Conservation (phyloP, 306 rosid species). For the Acacia melanoxylon region DNA sequence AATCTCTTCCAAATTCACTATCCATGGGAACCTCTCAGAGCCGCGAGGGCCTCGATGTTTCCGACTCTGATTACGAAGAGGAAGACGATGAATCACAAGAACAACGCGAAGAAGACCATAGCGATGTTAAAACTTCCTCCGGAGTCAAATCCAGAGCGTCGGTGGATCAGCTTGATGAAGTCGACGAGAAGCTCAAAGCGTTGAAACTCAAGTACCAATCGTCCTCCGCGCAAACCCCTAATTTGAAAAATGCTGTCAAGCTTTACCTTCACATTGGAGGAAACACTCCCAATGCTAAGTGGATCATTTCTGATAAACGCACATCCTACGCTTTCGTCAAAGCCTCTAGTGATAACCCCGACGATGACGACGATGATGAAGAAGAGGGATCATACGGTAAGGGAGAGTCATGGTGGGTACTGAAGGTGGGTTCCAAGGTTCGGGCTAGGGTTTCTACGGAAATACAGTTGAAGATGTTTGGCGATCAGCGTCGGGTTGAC, state of each 20-base stretch:
- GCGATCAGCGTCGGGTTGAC: slow-evolving; percentile 80
- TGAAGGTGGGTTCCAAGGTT: slow-evolving; percentile 70
- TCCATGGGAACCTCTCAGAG: slow-evolving; percentile 80
- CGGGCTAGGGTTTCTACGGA: slow-evolving; percentile 74
- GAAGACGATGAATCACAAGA: slow-evolving; percentile 34
- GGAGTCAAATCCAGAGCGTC: slow-evolving; percentile 23
- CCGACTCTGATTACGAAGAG: slow-evolving; percentile 58
- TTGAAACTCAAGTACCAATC: slow-evolving; percentile 69
- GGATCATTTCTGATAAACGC: slow-evolving; percentile 77
- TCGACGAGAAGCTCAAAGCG: slow-evolving; percentile 72
- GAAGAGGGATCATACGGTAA: slow-evolving; percentile 28
- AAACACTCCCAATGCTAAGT: slow-evolving; percentile 77
- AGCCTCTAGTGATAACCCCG: slow-evolving; percentile 35
- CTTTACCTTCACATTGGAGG: slow-evolving; percentile 93
- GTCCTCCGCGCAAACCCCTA: slow-evolving; percentile 39
- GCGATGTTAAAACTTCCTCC: slow-evolving; percentile 36
- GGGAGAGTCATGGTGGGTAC: slow-evolving; percentile 47
- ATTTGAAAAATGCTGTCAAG: slow-evolving; percentile 60
- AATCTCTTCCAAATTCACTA: not conserved
- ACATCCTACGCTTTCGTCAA: slow-evolving; percentile 53
- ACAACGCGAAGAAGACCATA: slow-evolving; percentile 11
- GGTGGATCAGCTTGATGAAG: slow-evolving; percentile 46
- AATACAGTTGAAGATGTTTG: slow-evolving; percentile 88
- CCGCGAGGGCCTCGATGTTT: slow-evolving; percentile 66
- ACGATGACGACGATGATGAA: slow-evolving; percentile 31